Evolutionary conservation across 2,329 filamentous ascomycete species (phyloP).

Genomic region (Ophiostoma ulmi): DNA sequence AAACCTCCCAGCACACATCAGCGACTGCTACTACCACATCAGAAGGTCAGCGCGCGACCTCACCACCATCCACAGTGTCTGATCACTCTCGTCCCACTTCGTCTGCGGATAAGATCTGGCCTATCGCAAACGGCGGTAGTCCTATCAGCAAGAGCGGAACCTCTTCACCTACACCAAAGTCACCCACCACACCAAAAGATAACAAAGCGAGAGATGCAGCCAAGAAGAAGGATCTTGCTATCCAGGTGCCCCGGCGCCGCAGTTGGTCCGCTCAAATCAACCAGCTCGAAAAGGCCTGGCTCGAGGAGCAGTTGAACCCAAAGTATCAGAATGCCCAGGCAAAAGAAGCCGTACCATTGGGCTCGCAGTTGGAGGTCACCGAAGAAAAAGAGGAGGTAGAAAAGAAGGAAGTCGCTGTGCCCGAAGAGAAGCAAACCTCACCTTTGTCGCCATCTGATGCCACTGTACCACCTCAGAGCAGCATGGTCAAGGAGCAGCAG

Average conservation of each 20-base stretch:
- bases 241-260: slow-evolving; percentile 41
- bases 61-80: slow-evolving; percentile 18
- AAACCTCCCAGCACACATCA: not conserved
- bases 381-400: not conserved
- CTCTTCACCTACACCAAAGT: not conserved
- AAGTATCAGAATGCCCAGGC: not conserved
- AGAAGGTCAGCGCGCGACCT: not conserved
- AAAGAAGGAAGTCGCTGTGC: not conserved
- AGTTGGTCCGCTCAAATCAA: slow-evolving; percentile 49
- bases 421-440: not conserved
- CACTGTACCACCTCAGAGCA: not conserved
- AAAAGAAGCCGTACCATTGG: not conserved
- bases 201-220: slow-evolving; percentile 22
- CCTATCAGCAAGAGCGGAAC: not conserved
- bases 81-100: slow-evolving; percentile 10
- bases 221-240: slow-evolving; percentile 34
- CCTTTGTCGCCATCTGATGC: not conserved
- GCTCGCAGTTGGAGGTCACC: not conserved
- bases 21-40: not conserved
- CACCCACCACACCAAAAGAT: not conserved
- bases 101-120: slow-evolving; percentile 14
- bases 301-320: slow-evolving; percentile 30
- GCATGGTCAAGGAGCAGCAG: slow-evolving; percentile 3
- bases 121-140: not conserved
- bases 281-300: slow-evolving; percentile 35